Evolutionary conservation across 1,284 basidiomycete genomes (phyloP), one percentile per base, ranked within the genome.

Genomic region (Inonotus obliquus): DNA sequence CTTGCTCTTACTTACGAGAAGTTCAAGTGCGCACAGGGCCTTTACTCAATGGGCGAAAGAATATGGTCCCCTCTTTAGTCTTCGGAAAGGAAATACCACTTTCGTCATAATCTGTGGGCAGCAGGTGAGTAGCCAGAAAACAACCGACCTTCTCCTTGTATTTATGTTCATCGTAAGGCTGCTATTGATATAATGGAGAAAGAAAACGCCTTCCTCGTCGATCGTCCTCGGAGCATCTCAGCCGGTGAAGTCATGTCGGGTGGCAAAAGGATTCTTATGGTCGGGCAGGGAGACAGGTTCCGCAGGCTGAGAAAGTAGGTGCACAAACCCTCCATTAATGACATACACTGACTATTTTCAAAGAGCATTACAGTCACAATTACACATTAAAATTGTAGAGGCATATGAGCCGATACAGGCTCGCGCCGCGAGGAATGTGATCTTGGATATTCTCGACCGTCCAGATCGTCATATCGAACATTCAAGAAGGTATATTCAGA

Each of bases 401-500:
- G 73, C 71, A 2, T 85, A 86, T 62, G 75, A 77, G 10, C 76
- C 79, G 0, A 71, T 81, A 0, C 76, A 86, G 54, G 73, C 75
- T 65, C 67, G 66, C 10, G 76, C 78, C 27, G 83, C 84, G 2
- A 75, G 76, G 49, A 74, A 78, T 53, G 74, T 82, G 32, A 70
- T 86, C 13, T 66, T 83, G 2, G 83, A 86, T 64, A 76, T 86
- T 32, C 66, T 86, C 1, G 71, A 75, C 0, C 68, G 76, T 9
- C 84, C 85, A 0, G 69, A 75, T 0, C 69, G 70, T 19, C 83
- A 85, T 67, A 78, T 83, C 64, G 73, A 77, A 23, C 84, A 86
- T 63, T 77, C 78, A 0, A 80, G 77, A 64, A 73, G 79, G 83
- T 80, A 63, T 32, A n/a, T 21, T 14, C 49, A 19, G n/a, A n/a